Evolutionary conservation across 208 protist species (phyloP), one percentile per base, ranked within the genome.

Genomic region (Crithidia brevicula): DNA sequence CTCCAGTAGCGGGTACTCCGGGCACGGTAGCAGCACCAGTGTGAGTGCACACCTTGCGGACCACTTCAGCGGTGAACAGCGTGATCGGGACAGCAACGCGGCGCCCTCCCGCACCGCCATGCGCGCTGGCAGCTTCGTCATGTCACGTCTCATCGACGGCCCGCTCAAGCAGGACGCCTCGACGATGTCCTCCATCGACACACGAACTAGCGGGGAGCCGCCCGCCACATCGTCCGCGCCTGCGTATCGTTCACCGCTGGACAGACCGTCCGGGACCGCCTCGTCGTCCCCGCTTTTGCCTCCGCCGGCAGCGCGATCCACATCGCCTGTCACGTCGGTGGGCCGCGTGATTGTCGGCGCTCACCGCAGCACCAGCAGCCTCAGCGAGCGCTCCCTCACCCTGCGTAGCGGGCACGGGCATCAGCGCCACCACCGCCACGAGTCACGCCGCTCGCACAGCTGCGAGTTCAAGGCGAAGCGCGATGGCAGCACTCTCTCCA

Each of bases 21-120:
- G 11, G 16, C 68, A 66, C 50, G 54, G 33, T 23, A 65, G 51
- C 57, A 64, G 54, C 61, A 62, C 18, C 62, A 62, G 50, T 46
- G 53, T 65, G 50, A 72, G 47, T 43, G 40, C n/a, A 6, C 58
- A 63, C 40, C 22, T 23, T 11, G 57, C 30, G 2, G 15, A 38
- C 4, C 57, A 52, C 25, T 22, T 52, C 18, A 5, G 49, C n/a
- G 42, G 36, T 5, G 4, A 60, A 5, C 53, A 31, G 9, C 33
- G n/a, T 10, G 2, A 28, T 22, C 25, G 31, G 9, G 3, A 4
- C 31, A n/a, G 1, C 58, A 16, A 10, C 25, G 59, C 28, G 31
- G n/a, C n/a, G n/a, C n/a, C n/a, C 16, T 54, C 45, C 2, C 59
- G 45, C 31, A 54, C 59, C 4, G 45, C 59, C 11, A 43, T 42